Conservation (phyloP, 345 rosid genomes). For the Triadica sebifera region DNA sequence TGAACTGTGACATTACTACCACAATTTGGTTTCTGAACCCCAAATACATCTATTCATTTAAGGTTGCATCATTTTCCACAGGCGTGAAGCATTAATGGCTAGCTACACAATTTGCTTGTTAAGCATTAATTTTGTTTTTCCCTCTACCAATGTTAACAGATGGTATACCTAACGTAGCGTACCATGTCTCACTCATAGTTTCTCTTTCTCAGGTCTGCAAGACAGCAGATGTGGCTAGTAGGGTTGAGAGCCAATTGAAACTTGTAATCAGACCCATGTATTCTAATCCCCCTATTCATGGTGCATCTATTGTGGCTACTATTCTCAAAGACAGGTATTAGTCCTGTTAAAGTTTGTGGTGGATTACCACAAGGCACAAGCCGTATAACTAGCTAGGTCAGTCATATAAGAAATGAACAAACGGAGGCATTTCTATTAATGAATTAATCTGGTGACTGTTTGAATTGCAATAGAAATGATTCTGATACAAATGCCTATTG, state of each 20-base stretch:
- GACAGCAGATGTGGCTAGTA: conserved; percentile 42
- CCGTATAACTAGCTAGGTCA: not conserved
- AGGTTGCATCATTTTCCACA: not conserved
- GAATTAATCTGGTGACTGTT: not conserved
- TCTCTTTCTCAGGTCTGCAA: conserved; percentile 42
- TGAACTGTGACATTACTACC: not conserved
- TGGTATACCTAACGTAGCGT: not conserved
- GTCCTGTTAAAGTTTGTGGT: conserved; percentile 1
- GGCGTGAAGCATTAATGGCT: not conserved
- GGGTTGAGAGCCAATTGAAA: conserved; percentile 54
- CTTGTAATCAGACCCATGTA: conserved; percentile 57
- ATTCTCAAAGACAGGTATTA: conserved; percentile 27
- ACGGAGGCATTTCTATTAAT: conserved; percentile 7
- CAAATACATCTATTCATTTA: conserved; percentile 33
- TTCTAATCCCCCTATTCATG: conserved; percentile 60
- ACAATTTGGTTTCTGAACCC: not conserved
- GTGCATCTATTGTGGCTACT: conserved; percentile 50
- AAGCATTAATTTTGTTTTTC: not conserved
- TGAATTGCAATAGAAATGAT: no score
- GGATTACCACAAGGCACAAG: not conserved
- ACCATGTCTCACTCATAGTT: not conserved
- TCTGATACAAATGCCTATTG: no score
- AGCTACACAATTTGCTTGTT: not conserved
- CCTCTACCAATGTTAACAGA: not conserved
- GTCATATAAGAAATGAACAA: not conserved